These are phyloP conservation scores for Dalbergia cultrata DNA, from an alignment of 306 rosid genomes.

Conservation along the genomic window DNA sequence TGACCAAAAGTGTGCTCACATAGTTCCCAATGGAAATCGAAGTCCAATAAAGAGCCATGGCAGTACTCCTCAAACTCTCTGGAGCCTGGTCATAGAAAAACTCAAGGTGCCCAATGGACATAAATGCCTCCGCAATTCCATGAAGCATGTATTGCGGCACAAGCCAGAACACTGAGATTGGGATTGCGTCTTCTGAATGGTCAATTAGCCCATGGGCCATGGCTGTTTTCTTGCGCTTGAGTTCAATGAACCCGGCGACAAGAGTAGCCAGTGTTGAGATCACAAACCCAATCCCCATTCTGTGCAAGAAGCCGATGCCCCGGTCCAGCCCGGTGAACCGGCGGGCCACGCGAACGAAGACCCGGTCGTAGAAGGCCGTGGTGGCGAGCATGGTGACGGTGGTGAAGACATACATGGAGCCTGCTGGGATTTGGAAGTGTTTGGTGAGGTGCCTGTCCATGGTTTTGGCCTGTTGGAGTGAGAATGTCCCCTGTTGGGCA, in stretches of 20 bases:
- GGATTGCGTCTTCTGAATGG: constrained; percentile 58
- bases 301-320: constrained; percentile 76
- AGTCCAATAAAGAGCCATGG: constrained; percentile 83
- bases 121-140: constrained; percentile 95
- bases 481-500: constrained; percentile 86
- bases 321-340: constrained; percentile 83
- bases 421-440: constrained; percentile 88
- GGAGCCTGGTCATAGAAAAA: constrained; percentile 95
- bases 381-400: constrained; percentile 73
- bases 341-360: constrained; percentile 70
- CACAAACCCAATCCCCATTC: constrained; percentile 91
- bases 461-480: constrained; percentile 84
- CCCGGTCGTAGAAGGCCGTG: constrained; percentile 73
- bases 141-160: constrained; percentile 90
- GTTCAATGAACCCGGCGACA: constrained; percentile 79
- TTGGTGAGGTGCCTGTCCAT: constrained; percentile 75
- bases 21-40: constrained; percentile 77
- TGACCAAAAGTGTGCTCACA: constrained; percentile 75
- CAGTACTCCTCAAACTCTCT: constrained; percentile 94
- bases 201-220: constrained; percentile 57
- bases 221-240: constrained; percentile 70
- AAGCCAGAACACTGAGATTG: constrained; percentile 88
- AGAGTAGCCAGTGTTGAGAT: constrained; percentile 80
- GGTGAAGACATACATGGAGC: constrained; percentile 88
- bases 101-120: constrained; percentile 93